phyloP scores from a whole-genome alignment of 768 basidiomycete species.

The Arthromyces matolae region DNA sequence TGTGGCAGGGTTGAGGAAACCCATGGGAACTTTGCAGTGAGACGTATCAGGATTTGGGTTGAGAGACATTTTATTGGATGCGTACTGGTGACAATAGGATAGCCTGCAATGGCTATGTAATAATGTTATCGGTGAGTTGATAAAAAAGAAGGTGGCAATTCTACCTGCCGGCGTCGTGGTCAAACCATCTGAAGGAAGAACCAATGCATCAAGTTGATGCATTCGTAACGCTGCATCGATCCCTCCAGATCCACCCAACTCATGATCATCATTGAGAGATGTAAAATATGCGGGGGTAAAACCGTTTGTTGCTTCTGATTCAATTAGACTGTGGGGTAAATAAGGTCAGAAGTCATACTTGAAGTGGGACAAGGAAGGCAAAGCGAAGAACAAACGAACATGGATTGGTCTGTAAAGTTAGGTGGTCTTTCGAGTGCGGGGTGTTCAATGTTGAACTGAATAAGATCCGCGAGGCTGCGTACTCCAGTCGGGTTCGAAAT shows the following conservation, averaged over 20 bases:
- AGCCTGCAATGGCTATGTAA: conserved; percentile 58
- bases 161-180: conserved; percentile 40
- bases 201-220: conserved; percentile 47
- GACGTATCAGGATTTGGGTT: neutral
- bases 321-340: conserved; percentile 28
- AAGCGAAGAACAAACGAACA: conserved; percentile 19
- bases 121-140: conserved; percentile 1
- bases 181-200: conserved; percentile 42
- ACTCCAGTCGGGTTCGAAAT: conserved; percentile 54
- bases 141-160: neutral
- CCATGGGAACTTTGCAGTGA: conserved; percentile 48
- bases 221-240: conserved; percentile 50
- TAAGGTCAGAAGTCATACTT: neutral
- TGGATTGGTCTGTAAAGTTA: conserved; percentile 36
- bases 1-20: conserved; percentile 41
- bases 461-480: conserved; percentile 51
- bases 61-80: neutral
- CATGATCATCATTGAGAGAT: conserved; percentile 41
- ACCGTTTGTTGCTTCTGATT: conserved; percentile 35
- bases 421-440: conserved; percentile 44
- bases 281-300: conserved; percentile 41
- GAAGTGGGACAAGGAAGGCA: neutral
- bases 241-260: conserved; percentile 47
- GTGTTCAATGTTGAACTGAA: conserved; percentile 52
- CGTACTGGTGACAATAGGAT: conserved; percentile 62